phyloP scores from a whole-genome alignment of 106 monocot species.

The Hemerocallis citrina region DNA sequence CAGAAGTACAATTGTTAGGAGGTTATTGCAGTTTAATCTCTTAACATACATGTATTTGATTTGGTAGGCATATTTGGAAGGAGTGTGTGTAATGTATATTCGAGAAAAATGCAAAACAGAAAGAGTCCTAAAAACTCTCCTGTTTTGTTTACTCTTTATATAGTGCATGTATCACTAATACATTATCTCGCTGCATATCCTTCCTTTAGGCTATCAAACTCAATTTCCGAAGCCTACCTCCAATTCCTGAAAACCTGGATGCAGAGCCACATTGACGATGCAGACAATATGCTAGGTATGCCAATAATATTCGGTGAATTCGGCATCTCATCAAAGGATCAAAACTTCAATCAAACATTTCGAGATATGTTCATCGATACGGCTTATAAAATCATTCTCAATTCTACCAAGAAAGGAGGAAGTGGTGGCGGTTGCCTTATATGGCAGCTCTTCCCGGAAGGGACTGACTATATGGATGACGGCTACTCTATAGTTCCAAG shows the following conservation, averaged over 20 bases:
- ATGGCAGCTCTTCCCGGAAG: conserved; percentile 74
- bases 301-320: conserved; percentile 75
- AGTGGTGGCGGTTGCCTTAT: conserved; percentile 48
- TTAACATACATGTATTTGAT: no score
- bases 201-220: conserved; percentile 32
- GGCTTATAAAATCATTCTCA: conserved; percentile 43
- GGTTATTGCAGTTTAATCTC: no score
- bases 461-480: conserved; percentile 69
- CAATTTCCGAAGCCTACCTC: conserved; percentile 23
- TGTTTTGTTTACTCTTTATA: no score
- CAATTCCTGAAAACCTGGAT: conserved; percentile 56
- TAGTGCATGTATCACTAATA: no score
- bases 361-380: conserved; percentile 47
- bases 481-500: conserved; percentile 51
- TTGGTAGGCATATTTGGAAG: no score
- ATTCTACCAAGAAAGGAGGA: conserved; percentile 38
- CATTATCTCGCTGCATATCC: conserved; percentile 23
- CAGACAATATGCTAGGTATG: conserved; percentile 43
- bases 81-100: no score
- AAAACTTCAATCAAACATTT: conserved; percentile 26
- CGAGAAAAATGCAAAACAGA: no score
- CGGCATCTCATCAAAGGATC: conserved; percentile 42
- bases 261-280: conserved; percentile 67
- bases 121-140: no score
- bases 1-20: no score